phyloP scores from a whole-genome alignment of 805 yeast species.

The Ogataea allantospora region DNA sequence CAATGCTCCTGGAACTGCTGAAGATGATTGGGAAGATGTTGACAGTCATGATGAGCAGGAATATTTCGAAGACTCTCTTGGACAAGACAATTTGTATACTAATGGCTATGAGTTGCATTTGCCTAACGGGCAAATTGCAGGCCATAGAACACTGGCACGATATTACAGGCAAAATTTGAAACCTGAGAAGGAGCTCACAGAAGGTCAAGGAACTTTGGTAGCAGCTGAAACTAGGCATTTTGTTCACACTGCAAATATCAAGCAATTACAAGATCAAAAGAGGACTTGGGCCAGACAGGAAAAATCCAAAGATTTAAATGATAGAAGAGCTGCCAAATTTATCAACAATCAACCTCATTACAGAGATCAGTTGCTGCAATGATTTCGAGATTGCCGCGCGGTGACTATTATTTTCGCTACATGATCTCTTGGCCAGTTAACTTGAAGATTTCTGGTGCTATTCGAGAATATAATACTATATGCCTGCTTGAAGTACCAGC shows the following conservation, averaged over 20 bases:
- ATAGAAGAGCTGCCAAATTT: constrained; percentile 59
- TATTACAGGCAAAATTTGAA: constrained; percentile 66
- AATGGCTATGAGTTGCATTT: constrained; percentile 63
- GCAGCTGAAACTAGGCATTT: constrained; percentile 70
- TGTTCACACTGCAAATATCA: constrained; percentile 39
- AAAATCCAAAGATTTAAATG: constrained; percentile 48
- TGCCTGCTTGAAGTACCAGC: too few relatives aligned
- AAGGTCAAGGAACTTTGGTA: constrained; percentile 71
- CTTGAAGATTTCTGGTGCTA: too few relatives aligned
- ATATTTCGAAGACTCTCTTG: constrained; percentile 38
- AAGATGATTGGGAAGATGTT: constrained; percentile 36
- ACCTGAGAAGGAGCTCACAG: constrained; percentile 49
- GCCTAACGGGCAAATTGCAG: constrained; percentile 76
- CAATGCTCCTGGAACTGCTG: constrained; percentile 33
- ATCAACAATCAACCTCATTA: constrained; percentile 82
- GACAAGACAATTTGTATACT: constrained; percentile 32
- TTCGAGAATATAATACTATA: too few relatives aligned
- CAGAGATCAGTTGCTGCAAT: constrained; percentile 67
- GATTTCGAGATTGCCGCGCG: not conserved
- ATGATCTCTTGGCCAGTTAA: too few relatives aligned
- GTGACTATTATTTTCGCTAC: too few relatives aligned
- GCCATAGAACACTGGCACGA: constrained; percentile 75
- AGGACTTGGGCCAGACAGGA: constrained; percentile 62
- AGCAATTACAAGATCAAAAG: constrained; percentile 43
- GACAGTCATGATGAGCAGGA: constrained; percentile 30